A percentile compares a stretch with the other conserved stretches of the same genome.
phyloP scores from a whole-genome alignment of 805 yeast genomes.

The Barnettozyma wickerhamii region DNA sequence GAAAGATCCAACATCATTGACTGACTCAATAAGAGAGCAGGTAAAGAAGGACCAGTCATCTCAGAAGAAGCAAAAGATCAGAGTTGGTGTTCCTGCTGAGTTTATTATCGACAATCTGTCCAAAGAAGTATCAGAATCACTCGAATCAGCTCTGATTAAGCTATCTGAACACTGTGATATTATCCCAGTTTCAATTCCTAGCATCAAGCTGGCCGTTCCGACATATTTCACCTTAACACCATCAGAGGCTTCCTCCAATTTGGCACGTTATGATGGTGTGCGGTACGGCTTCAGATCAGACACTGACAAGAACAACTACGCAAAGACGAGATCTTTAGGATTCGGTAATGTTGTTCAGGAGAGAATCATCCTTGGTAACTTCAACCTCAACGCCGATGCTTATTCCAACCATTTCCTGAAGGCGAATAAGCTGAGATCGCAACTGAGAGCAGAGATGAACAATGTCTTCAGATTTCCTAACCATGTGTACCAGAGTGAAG shows the following conservation, averaged over 20 bases:
- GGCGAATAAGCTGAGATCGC: constrained; percentile 65
- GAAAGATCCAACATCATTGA: constrained; percentile 75
- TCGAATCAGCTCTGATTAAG: constrained; percentile 41
- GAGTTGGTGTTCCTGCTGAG: constrained; percentile 74
- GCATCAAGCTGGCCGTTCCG: constrained; percentile 62
- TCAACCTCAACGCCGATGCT: constrained; percentile 71
- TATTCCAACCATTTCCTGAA: constrained; percentile 67
- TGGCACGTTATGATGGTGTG: constrained; percentile 86
- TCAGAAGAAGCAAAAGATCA: constrained; percentile 24
- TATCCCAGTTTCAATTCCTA: constrained; percentile 64
- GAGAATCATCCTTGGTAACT: constrained; percentile 82
- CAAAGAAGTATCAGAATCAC: constrained; percentile 38
- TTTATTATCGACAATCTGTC: constrained; percentile 54
- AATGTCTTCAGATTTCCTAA: constrained; percentile 51
- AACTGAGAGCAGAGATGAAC: constrained; percentile 63
- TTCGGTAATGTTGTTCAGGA: constrained; percentile 84
- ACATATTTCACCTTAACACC: constrained; percentile 86
- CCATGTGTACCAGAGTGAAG: constrained; percentile 26
- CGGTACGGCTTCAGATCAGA: constrained; percentile 65
- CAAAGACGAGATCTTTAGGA: constrained; percentile 55
- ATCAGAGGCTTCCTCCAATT: constrained; percentile 91
- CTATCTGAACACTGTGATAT: constrained; percentile 45
- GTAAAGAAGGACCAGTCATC: neutral
- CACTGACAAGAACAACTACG: constrained; percentile 38
- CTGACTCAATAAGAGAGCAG: constrained; percentile 29